phyloP scores from a whole-genome alignment of 345 rosid genomes.

The Bruguiera gymnorhiza region DNA sequence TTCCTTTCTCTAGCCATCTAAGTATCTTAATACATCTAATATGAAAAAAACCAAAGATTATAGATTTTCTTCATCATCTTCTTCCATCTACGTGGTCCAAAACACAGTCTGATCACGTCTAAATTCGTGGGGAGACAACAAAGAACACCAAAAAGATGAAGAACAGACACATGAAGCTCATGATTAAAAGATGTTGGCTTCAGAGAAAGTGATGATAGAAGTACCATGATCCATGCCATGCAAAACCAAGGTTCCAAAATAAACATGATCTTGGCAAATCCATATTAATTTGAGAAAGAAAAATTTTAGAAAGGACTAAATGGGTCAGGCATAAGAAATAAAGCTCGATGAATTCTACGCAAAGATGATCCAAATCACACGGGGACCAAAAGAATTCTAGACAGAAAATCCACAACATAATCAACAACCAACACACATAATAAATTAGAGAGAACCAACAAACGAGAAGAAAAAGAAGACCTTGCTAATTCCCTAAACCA shows the following conservation, averaged over 20 bases:
- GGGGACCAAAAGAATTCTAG: too few species aligned
- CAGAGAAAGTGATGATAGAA: neutral
- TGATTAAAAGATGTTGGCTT: neutral
- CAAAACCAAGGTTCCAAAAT: neutral
- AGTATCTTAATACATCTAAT: neutral
- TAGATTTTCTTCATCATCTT: constrained; percentile 36
- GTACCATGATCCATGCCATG: neutral
- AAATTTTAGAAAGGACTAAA: too few species aligned
- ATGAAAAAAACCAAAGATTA: constrained; percentile 11
- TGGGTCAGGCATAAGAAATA: too few species aligned
- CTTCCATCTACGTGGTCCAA: constrained; percentile 41
- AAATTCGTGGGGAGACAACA: neutral
- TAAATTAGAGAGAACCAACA: too few species aligned
- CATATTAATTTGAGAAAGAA: too few species aligned
- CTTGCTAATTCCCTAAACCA: neutral
- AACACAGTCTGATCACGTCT: neutral
- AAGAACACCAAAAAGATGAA: neutral
- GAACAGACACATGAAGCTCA: neutral
- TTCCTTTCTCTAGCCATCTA: constrained; percentile 42
- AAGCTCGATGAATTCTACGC: too few species aligned
- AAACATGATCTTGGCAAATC: neutral
- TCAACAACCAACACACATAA: too few species aligned
- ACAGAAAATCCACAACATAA: too few species aligned
- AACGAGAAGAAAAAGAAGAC: too few species aligned
- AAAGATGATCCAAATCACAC: too few species aligned